Evolutionary conservation across 257 asterid species (phyloP), one percentile per base, ranked within the genome.

Genomic region (Scutellaria galericulata): DNA sequence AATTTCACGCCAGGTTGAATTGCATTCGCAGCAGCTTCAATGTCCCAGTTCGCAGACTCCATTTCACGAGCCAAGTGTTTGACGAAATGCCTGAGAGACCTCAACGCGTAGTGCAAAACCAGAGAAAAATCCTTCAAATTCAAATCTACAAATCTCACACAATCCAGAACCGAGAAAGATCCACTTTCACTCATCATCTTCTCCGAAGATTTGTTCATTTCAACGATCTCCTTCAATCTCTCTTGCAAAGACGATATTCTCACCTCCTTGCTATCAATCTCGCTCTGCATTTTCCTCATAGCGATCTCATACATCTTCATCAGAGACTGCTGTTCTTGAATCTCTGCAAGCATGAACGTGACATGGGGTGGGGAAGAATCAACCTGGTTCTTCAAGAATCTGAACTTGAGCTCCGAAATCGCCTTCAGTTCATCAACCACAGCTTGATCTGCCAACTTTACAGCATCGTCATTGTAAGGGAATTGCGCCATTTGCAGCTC

Each of bases 351-450:
- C 93, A 91, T 84, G 4, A 84, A 20, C 11, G 96, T 87, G 22
- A 93, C 94, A 57, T 93, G 97, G 41, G 98, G 96, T 18, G 98
- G 98, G 18, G 98, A 91, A 39, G 90, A 79, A 64, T 84, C 96
- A 55, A 89, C 78, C 81, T 84, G 86, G 15, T 86, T 84, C 72
- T 89, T 91, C 82, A 89, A 7, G 73, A 78, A 93, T n/a, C 86
- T 74, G 10, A 84, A 83, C 14, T 93, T 93, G 3, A 93, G 89
- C 79, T 91, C 97, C 20, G 98, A 91, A 0, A 93, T 79, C 13
- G 86, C 76, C 63, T 87, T 86, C 48, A 93, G 77, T 58, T 91
- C 96, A 64, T 86, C 86, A 14, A 93, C 96, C 2, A 93, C 96
- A 2, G 87, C 77, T 71, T 89, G 96, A 81, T 93, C 98, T 39